A percentile compares a stretch with the other conserved stretches of the same genome.
These are phyloP conservation scores for Hyphopichia khmerensis DNA, from an alignment of 1,139 yeast species.

Conservation along the genomic window DNA sequence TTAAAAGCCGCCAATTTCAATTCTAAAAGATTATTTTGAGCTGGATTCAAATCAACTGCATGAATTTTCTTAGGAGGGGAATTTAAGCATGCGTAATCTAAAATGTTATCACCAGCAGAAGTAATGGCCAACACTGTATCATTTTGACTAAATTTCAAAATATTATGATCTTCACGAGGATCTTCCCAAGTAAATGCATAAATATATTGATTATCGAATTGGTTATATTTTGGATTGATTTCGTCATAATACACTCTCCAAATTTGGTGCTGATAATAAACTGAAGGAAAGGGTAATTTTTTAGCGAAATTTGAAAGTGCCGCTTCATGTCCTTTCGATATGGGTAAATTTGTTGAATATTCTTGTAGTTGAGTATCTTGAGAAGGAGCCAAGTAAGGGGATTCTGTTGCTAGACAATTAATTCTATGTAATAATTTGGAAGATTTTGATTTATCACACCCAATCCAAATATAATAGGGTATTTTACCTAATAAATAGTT, in stretches of 20 bases:
- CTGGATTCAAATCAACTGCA: conserved; percentile 83
- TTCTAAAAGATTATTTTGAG: conserved; percentile 78
- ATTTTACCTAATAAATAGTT: conserved; percentile 66
- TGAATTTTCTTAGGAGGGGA: conserved; percentile 75
- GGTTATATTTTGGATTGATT: conserved; percentile 62
- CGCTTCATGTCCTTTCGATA: conserved; percentile 75
- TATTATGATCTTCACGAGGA: conserved; percentile 74
- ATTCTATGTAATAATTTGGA: conserved; percentile 60
- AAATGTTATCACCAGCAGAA: conserved; percentile 81
- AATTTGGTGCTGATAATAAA: conserved; percentile 71
- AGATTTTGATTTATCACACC: conserved; percentile 68
- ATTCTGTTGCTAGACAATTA: conserved; percentile 74
- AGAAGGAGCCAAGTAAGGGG: conserved; percentile 73
- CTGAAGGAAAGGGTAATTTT: conserved; percentile 74
- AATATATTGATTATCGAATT: conserved; percentile 74
- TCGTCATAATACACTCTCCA: conserved; percentile 84
- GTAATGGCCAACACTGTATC: conserved; percentile 83
- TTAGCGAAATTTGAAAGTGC: conserved; percentile 61
- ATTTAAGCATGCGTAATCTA: conserved; percentile 70
- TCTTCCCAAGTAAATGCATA: conserved; percentile 93
- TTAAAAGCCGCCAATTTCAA: conserved; percentile 72
- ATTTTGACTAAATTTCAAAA: conserved; percentile 55
- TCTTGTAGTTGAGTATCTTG: conserved; percentile 15
- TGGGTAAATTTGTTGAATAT: conserved; percentile 25
- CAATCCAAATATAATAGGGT: conserved; percentile 82